Evolutionary conservation across 2,329 filamentous ascomycete genomes (phyloP), one percentile per base, ranked within the genome.

Genomic region (Xylariaceae sp.): DNA sequence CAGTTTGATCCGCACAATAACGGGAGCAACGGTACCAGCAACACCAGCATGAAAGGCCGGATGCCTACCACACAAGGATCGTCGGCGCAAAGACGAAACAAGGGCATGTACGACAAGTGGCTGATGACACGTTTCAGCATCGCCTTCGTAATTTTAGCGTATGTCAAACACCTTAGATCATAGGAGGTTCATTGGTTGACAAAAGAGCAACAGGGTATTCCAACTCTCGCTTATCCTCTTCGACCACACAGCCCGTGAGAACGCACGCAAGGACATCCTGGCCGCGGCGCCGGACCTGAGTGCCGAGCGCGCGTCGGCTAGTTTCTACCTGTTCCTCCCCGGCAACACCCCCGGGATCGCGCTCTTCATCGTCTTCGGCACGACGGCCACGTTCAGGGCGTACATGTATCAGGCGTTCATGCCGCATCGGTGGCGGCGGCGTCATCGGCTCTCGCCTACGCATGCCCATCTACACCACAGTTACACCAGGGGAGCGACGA

Each of bases 301-400:
- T 33, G 17, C 30, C 2, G 41, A 33, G n/a, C 49, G 40, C 14
- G 50, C 50, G 3, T 24, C 34, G 16, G 34, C 34, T 9, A 43
- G 43, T 5, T 26, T 51, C 18, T 39, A 43, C n/a, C 34, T 54
- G 8, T 48, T 45, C 38, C 47, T 54, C 13, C 51, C 51, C 2
- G 48, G 51, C 3, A 53, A 50, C 19, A 45, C 47, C 6, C 50
- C 51, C 9, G 51, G 50, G 5, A 45, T 54, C 1, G 51, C 46
- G 6, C 19, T 49, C 1, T 51, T 51, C 27, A 11, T 53, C 12
- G 44, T 54, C 6, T 54, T 54, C 17, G 51, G 51, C 13, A 54
- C 50, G 19, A 54, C 51, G 13, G 33, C 45, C 3, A 41, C 48
- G 5, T 54, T 50, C 26, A 43, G 48, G 4, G 31, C 30, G 11